A percentile compares a stretch with the other conserved stretches of the same genome.
Conservation (phyloP, 495 filamentous ascomycete genomes). For the Talaromyces proteolyticus region DNA sequence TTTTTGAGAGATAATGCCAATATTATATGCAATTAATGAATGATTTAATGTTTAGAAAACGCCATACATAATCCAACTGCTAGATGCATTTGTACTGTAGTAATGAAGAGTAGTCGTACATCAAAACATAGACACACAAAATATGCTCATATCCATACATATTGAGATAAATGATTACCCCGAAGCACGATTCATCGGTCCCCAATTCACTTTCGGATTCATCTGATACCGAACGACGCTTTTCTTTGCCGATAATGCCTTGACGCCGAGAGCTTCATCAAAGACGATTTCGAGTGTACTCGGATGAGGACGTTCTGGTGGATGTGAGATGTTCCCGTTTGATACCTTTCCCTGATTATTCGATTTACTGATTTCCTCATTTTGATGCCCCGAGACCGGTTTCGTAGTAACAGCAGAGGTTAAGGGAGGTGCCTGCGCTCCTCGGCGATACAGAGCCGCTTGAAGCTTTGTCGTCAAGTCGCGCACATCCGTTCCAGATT, state of each 20-base stretch:
- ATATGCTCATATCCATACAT: not conserved
- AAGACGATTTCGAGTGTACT: slow-evolving; percentile 64
- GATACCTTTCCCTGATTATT: not conserved
- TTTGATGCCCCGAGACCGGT: not conserved
- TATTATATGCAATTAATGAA: not conserved
- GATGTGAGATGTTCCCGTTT: not conserved
- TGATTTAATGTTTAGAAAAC: too few species aligned
- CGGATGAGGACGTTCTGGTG: slow-evolving; percentile 11
- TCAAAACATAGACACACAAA: not conserved
- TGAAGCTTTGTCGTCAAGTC: slow-evolving; percentile 39
- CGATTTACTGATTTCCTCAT: not conserved
- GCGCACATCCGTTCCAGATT: slow-evolving; percentile 26
- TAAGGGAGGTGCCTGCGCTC: slow-evolving; percentile 16
- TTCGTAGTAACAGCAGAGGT: not conserved
- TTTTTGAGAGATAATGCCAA: not conserved
- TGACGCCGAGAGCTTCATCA: slow-evolving; percentile 63
- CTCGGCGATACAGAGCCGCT: slow-evolving; percentile 37
- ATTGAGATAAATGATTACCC: slow-evolving; percentile 4
- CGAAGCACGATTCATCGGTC: slow-evolving; percentile 71
- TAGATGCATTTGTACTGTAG: too few species aligned
- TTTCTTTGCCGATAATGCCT: slow-evolving; percentile 25
- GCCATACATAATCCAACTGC: too few species aligned
- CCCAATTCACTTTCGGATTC: slow-evolving; percentile 90
- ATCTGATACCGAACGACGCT: slow-evolving; percentile 77
- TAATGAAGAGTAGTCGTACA: not conserved